Base-by-base conservation (phyloP, 371 early-diverging fungal genomes). In the Blakeslea trispora region DNA sequence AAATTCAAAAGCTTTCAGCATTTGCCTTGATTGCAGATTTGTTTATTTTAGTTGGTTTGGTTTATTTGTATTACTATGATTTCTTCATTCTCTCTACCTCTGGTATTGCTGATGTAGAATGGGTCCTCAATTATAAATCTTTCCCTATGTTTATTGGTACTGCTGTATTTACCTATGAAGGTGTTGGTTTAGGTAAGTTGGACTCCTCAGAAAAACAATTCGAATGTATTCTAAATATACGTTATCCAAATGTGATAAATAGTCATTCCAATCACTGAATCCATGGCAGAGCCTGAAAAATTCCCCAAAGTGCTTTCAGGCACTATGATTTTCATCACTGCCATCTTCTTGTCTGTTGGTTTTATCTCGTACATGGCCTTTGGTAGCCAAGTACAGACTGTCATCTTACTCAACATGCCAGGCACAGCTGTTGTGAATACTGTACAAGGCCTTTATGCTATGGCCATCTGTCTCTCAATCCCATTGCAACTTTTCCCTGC, bases 141-240 rank as follows among this genome's bases (percentile, higher is more conserved):
- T 91, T 92, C 64, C 81, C 90, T 4, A 69, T 91, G 55, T 91
- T 92, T 61, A 83, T 94, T 48, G 95, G 95, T 50, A 93, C 93
- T 8, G 91, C 93, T 52, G 87, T 93, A 40, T 94, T 91, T 66
- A 91, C 93, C 0, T 94, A 88, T 66, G 95, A 94, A 68, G 95
- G 95, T 23, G 90, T 92, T 50, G 91, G 95, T 37, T 75, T 75
- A 82, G 49, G 85, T 72, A 68, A 64, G n/a, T 18, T 31, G 32
- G 7, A 15, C 3, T 31, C 24, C 17, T n/a, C n/a, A n/a, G n/a
- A n/a, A n/a, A n/a, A n/a, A n/a, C n/a, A n/a, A n/a, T n/a, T n/a
- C n/a, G n/a, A n/a, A n/a, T n/a, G n/a, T n/a, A n/a, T n/a, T n/a
- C n/a, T n/a, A 8, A 22, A 39, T 43, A 23, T 37, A 40, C 24